These are phyloP conservation scores for Leccinum uliginosum DNA, from an alignment of 768 basidiomycete genomes.

Conservation along the genomic window DNA sequence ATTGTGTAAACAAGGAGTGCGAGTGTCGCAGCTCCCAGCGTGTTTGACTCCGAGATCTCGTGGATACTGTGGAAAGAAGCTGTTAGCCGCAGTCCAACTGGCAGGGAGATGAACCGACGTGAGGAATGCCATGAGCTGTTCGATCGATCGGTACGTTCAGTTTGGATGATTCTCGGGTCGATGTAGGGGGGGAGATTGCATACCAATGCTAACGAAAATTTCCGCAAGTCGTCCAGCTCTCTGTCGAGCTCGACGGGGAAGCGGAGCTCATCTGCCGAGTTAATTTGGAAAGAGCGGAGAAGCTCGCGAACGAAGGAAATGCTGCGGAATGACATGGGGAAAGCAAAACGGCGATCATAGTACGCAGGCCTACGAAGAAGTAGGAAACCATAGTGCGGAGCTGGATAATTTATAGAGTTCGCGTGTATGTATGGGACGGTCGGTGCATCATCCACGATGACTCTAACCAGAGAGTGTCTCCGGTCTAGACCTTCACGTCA, in stretches of 20 bases:
- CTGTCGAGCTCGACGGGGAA: slow-evolving; percentile 12
- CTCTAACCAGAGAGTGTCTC: background rate
- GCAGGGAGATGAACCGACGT: slow-evolving; percentile 13
- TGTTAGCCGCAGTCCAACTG: background rate
- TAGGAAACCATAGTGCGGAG: background rate
- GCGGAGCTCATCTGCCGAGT: slow-evolving; percentile 1
- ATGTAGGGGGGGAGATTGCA: background rate
- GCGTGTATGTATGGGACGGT: background rate
- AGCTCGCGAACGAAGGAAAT: background rate
- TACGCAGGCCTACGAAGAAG: background rate
- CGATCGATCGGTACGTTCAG: background rate
- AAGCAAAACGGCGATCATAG: background rate
- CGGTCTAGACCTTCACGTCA: slow-evolving; percentile 11
- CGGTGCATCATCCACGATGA: background rate
- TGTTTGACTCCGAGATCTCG: slow-evolving; percentile 16
- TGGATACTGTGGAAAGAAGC: slow-evolving; percentile 16
- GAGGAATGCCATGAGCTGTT: slow-evolving; percentile 27
- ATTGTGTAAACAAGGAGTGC: slow-evolving; percentile 28
- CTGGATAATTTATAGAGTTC: background rate
- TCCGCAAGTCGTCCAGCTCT: slow-evolving; percentile 23
- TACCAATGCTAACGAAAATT: slow-evolving; percentile 20
- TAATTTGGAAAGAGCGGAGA: background rate
- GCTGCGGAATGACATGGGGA: slow-evolving; percentile 8
- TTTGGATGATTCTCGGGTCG: background rate
- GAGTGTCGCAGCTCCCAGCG: slow-evolving; percentile 19